Evolutionary conservation across 2,329 filamentous ascomycete species (phyloP).

Genomic region (Sordariomycetes sp.): DNA sequence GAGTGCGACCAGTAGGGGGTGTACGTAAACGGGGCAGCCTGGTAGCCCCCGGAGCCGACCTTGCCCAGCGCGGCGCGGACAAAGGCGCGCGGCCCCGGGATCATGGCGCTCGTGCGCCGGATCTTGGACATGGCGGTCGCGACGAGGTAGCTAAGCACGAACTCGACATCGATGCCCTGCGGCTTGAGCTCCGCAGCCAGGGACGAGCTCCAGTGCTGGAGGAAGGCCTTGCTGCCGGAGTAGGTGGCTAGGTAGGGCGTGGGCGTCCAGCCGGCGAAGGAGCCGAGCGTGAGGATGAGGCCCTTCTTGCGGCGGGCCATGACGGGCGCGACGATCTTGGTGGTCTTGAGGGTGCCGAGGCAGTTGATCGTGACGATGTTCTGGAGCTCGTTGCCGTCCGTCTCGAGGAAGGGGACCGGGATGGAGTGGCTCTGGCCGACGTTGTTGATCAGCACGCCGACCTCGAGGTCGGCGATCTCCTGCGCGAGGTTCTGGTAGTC

Average conservation of each 20-base stretch:
- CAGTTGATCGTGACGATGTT: constrained; percentile 96
- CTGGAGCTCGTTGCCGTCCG: constrained; percentile 66
- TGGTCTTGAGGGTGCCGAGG: constrained; percentile 77
- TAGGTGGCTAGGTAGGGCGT: constrained; percentile 92
- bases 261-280: constrained; percentile 85
- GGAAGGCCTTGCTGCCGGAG: constrained; percentile 94
- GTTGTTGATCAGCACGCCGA: constrained; percentile 90
- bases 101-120: constrained; percentile 61
- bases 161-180: constrained; percentile 77
- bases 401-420: constrained; percentile 79
- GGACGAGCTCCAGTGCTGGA: constrained; percentile 90
- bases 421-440: constrained; percentile 92
- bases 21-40: constrained; percentile 71
- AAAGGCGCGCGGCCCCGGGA: constrained; percentile 75
- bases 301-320: constrained; percentile 79
- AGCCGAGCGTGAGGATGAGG: constrained; percentile 93
- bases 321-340: constrained; percentile 71
- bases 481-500: constrained; percentile 69
- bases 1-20: constrained; percentile 92
- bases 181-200: constrained; percentile 74
- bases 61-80: constrained; percentile 70
- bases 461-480: constrained; percentile 61
- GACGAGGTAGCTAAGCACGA: constrained; percentile 86
- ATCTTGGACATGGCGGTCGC: constrained; percentile 97
- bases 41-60: constrained; percentile 71